Evolutionary conservation across 78 protist species (phyloP), one percentile per base, ranked within the genome.

Genomic region (Chrysochromulina tobinii): DNA sequence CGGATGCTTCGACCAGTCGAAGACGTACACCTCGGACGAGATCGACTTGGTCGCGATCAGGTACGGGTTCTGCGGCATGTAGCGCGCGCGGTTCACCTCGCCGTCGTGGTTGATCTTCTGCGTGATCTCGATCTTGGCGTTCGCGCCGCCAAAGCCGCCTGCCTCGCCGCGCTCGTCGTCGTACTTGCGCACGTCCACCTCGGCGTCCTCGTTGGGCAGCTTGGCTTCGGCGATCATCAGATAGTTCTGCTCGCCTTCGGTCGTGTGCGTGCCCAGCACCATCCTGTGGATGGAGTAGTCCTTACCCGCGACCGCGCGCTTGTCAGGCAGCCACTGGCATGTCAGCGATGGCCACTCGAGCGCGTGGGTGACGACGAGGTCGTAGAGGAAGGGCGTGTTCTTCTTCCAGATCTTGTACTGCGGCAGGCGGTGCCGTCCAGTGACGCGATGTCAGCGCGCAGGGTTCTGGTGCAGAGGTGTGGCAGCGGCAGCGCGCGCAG

Each of bases 281-380:
- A 97, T 2, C 38, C 61, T 7, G 77, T 98, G 99, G 51, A 69
- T 58, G 3, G 92, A 2, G 72, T 93, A 95, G 83, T 93, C 94
- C 90, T 53, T 57, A 68, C 21, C 48, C 6, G 79, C 54, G 1
- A 66, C 61, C 94, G 50, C 73, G 21, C 14, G 4, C 72, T 53
- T 86, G 27, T 87, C 95, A 88, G 96, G 99, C 7, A 97, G 93
- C 98, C 98, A 97, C 87, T 96, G 83, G 23, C 23, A 66, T 0
- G 99, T 97, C 54, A 97, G 93, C 1, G 95, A 81, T 14, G 99
- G 99, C 99, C 99, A 98, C 66, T 96, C 98, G 3, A 98, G 92
- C 8, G 99, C 98, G 85, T 96, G 97, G 23, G 97, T 92, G 64
- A 98, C 69, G 15, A 96, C 89, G 75, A 97, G 72, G 89, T 98